A percentile compares a stretch with the other conserved stretches of the same genome.
Evolutionary conservation across 2,329 filamentous ascomycete species (phyloP).

Genomic region (Coniochaeta ligniaria): DNA sequence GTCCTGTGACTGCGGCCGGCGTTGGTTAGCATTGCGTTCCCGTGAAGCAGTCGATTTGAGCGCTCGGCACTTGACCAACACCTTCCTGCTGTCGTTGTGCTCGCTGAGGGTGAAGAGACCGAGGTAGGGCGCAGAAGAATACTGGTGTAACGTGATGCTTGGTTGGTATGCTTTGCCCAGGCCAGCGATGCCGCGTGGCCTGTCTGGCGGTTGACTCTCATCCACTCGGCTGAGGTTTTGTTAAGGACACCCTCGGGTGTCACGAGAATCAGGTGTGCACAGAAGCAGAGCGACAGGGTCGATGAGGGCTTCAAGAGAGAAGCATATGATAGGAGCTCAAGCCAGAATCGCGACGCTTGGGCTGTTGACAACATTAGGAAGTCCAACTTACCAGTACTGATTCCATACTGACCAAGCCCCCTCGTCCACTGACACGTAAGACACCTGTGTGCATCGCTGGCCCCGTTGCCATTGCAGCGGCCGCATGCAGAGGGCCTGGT

Average conservation of each 20-base stretch:
- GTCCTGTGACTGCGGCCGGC: not conserved
- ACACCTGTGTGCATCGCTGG: not conserved
- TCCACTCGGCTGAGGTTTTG: not conserved
- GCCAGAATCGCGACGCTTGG: not conserved
- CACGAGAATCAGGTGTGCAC: not conserved
- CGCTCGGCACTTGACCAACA: not conserved
- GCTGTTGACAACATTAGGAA: not conserved
- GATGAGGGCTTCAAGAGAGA: not conserved
- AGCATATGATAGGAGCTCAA: not conserved
- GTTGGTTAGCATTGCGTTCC: not conserved
- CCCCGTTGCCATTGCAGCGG: not conserved
- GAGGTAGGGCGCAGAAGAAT: not conserved
- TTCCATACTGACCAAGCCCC: not conserved
- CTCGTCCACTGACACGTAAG: not conserved
- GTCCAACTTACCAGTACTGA: not conserved
- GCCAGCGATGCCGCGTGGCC: not conserved
- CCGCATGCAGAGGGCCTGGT: not conserved
- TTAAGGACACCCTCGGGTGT: not conserved
- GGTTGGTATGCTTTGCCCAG: not conserved
- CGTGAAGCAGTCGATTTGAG: not conserved
- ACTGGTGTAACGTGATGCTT: not conserved
- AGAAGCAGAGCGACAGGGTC: not conserved
- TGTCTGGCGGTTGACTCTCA: not conserved
- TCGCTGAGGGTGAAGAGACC: not conserved
- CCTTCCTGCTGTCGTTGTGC: not conserved